Evolutionary conservation across 2,329 filamentous ascomycete genomes (phyloP).

Genomic region (Neoarthrinium moseri): DNA sequence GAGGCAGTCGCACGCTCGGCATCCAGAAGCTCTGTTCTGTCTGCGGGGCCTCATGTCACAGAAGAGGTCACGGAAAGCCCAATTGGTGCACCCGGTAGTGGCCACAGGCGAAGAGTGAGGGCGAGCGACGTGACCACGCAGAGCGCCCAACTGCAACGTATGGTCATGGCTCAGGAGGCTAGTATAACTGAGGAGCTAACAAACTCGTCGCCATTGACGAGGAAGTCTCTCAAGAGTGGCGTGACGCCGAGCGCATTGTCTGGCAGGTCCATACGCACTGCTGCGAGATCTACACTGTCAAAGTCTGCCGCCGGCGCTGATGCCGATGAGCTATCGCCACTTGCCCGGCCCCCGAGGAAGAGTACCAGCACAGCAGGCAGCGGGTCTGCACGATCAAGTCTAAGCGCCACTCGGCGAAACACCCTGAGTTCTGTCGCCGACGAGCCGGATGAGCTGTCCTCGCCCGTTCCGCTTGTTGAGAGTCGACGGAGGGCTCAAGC

Average conservation of each 20-base stretch:
- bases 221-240: slow-evolving; percentile 37
- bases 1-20: slow-evolving; percentile 14
- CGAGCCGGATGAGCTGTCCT: slow-evolving; percentile 21
- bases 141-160: slow-evolving; percentile 41
- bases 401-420: slow-evolving; percentile 18
- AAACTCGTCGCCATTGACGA: slow-evolving; percentile 41
- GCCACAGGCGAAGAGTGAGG: slow-evolving; percentile 41
- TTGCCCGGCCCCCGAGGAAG: slow-evolving; percentile 15
- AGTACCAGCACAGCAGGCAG: slow-evolving; percentile 18
- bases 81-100: slow-evolving; percentile 53
- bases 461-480: slow-evolving; percentile 18
- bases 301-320: slow-evolving; percentile 12
- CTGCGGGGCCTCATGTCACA: slow-evolving; percentile 16
- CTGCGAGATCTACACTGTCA: slow-evolving; percentile 12
- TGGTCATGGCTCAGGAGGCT: slow-evolving; percentile 31
- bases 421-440: slow-evolving; percentile 15
- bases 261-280: slow-evolving; percentile 27
- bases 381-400: slow-evolving; percentile 21
- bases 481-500: slow-evolving; percentile 11
- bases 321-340: slow-evolving; percentile 20
- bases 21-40: slow-evolving; percentile 17
- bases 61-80: slow-evolving; percentile 56
- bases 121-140: slow-evolving; percentile 35
- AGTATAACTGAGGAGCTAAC: slow-evolving; percentile 26
- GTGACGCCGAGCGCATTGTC: slow-evolving; percentile 22